Evolutionary conservation across 192 early-diverging fungal genomes (phyloP), one percentile per base, ranked within the genome.

Genomic region (Paraglomus occultum): DNA sequence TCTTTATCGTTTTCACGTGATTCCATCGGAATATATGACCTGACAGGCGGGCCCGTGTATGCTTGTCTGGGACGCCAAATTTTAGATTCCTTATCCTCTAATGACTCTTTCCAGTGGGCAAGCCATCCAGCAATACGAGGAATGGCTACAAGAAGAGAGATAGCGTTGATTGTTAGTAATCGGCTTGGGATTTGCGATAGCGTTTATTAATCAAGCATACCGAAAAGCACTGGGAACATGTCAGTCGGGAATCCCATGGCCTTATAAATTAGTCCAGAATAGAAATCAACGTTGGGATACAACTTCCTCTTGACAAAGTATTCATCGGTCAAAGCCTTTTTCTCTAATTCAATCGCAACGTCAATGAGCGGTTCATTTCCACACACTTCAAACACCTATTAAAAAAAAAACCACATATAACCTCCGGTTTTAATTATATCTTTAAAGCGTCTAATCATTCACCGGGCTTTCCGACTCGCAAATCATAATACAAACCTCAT

Each of bases 211-310:
- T 61, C n/a, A 5, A 76, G 76, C 71, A 81, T 83, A 60, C 81
- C 81, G 75, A 89, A 86, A 23, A 89, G 78, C 1, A 89, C 88
- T 20, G 88, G 88, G 80, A 90, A 90, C 76, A 88, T 86, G 64
- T 90, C 88, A 64, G 83, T 83, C 23, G 88, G 88, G 74, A 90
- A 90, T 6, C 87, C 88, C 82, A 90, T 86, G 12, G 81, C 80
- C 51, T 84, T 83, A 77, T 88, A 89, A 53, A 87, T 84, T 46
- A 89, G 74, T 12, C 86, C 86, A 22, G 75, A 76, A 60, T 78
- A 87, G 38, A 78, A 73, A 50, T 83, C 79, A 23, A 76, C 77
- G 43, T 79, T 78, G 15, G 88, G 88, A 70, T 88, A 87, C 14
- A 90, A 74, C 53, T 88, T 88, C 23, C 86, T 71, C 67, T 74